Conservation (phyloP, 352 stramenopile genomes). For the Phytophthora macrochlamydospora region DNA sequence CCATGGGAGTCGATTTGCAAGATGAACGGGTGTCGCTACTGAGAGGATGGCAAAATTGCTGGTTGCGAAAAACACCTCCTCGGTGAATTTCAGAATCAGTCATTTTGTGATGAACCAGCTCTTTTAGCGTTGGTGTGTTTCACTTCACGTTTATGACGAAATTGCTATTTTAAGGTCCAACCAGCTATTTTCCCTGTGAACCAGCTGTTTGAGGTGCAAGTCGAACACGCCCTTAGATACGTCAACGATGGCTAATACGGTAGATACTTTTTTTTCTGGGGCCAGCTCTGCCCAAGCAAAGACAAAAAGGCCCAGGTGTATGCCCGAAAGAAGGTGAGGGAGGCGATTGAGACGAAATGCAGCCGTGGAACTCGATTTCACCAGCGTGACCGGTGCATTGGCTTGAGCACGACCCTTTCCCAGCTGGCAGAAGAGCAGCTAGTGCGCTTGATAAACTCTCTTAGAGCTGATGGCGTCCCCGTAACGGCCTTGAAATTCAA, state of each 20-base stretch:
- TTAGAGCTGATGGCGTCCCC: slow-evolving; percentile 5
- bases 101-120: no score
- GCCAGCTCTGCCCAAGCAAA: background rate
- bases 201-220: no score
- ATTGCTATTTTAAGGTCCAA: no score
- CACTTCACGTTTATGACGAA: no score
- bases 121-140: no score
- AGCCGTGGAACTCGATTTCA: slow-evolving; percentile 1
- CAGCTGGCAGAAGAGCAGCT: slow-evolving; percentile 7
- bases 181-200: no score
- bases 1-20: no score
- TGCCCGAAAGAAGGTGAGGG: slow-evolving; percentile 5
- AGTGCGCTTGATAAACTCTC: slow-evolving; percentile 5
- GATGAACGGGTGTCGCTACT: no score
- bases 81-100: no score
- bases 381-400: background rate
- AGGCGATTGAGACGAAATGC: slow-evolving; percentile 10
- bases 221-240: no score
- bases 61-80: no score
- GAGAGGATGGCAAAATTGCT: no score
- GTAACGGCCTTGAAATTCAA: slow-evolving; percentile 10
- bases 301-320: slow-evolving; percentile 9
- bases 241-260: background rate
- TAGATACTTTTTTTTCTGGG: slow-evolving; percentile 8
- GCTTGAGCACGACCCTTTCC: background rate